Conservation (phyloP, 192 early-diverging fungal species). For the Coemansia sp. region DNA sequence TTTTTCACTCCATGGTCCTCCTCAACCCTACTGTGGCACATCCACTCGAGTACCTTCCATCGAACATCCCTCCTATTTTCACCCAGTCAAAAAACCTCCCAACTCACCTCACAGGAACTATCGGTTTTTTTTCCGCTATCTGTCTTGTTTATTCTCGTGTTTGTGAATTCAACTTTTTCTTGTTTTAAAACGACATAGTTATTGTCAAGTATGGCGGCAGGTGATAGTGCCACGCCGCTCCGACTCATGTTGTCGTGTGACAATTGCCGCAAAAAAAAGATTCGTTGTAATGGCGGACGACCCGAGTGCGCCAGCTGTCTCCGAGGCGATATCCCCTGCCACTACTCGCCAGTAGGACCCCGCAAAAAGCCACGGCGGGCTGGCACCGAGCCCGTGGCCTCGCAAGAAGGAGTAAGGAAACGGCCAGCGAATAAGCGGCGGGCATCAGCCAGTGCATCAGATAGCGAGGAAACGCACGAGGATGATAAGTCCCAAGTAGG, state of each 20-base stretch:
- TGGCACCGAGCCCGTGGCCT: constrained; percentile 9
- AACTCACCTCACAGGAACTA: not conserved
- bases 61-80: not conserved
- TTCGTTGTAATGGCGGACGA: constrained; percentile 46
- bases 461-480: constrained; percentile 1
- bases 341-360: constrained; percentile 52
- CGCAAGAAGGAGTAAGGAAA: not conserved
- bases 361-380: constrained; percentile 44
- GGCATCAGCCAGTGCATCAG: constrained; percentile 21
- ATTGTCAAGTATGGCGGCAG: not conserved
- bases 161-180: not conserved
- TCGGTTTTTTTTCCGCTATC: constrained; percentile 11
- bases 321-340: constrained; percentile 18
- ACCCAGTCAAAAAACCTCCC: not conserved
- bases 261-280: constrained; percentile 41
- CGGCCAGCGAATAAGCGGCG: constrained; percentile 28
- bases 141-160: not conserved
- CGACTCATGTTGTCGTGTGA: constrained; percentile 49
- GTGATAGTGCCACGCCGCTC: not conserved
- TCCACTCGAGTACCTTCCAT: not conserved
- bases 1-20: not conserved
- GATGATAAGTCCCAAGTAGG: not conserved
- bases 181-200: not conserved
- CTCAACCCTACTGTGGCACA: too few species aligned
- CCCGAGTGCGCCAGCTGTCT: constrained; percentile 37